Conservation (phyloP, 2,329 filamentous ascomycete genomes). For the Trichoderma sp. region DNA sequence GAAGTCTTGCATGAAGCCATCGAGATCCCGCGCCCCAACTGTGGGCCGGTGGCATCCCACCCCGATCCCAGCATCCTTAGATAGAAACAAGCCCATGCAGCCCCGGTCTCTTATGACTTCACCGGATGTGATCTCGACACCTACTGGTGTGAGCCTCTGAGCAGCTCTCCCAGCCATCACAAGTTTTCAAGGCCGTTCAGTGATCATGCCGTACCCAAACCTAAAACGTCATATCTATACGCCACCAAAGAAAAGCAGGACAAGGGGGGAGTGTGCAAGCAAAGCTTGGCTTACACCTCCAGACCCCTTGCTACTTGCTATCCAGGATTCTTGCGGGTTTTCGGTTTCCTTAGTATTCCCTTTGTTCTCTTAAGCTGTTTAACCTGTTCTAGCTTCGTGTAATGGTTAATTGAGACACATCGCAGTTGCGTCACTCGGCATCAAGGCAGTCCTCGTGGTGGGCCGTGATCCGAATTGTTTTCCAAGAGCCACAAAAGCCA, state of each 20-base stretch:
- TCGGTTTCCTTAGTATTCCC: neutral
- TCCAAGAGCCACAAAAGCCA: slow-evolving; percentile 24
- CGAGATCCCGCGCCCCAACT: slow-evolving; percentile 18
- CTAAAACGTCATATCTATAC: slow-evolving; percentile 21
- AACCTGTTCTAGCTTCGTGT: neutral
- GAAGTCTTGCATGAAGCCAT: slow-evolving; percentile 22
- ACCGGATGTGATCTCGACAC: slow-evolving; percentile 1
- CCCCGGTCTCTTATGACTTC: slow-evolving; percentile 13
- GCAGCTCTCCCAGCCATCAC: neutral
- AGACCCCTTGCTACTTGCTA: neutral
- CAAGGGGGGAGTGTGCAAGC: slow-evolving; percentile 7
- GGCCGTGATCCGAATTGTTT: slow-evolving; percentile 19
- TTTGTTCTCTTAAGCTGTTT: too few species aligned
- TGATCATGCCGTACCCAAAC: neutral
- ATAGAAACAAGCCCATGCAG: neutral
- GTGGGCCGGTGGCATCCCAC: slow-evolving; percentile 6
- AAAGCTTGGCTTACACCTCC: neutral
- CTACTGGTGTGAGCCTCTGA: slow-evolving; percentile 1
- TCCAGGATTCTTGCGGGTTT: neutral
- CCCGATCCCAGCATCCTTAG: neutral
- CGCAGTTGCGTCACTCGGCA: slow-evolving; percentile 24
- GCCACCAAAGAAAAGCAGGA: slow-evolving; percentile 10
- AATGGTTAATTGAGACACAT: neutral
- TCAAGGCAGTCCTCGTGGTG: neutral
- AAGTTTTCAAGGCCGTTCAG: neutral